Percentiles rank a stretch among this genome's conserved stretches.
These are phyloP conservation scores for Alternaria gansuensis DNA, from an alignment of 2,329 filamentous ascomycete genomes.

Conservation along the genomic window DNA sequence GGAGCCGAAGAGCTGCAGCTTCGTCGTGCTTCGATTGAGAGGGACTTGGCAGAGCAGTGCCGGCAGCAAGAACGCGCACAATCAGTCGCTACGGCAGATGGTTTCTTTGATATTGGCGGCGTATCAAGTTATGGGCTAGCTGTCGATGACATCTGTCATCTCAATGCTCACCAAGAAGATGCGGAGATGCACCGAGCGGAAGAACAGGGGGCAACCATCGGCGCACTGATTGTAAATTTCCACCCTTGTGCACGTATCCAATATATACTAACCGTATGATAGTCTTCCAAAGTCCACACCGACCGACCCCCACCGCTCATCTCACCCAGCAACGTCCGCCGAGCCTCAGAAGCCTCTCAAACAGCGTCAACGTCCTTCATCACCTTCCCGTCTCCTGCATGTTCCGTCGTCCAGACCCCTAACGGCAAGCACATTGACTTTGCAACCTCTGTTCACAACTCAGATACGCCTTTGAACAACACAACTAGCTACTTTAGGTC, in stretches of 20 bases:
- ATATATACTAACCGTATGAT: not conserved
- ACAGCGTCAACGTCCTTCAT: not conserved
- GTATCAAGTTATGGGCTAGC: not conserved
- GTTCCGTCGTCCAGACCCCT: slow-evolving; percentile 2
- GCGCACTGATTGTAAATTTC: not conserved
- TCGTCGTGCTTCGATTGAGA: slow-evolving; percentile 4
- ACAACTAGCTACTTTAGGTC: slow-evolving; percentile 33
- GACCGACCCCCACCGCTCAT: not conserved
- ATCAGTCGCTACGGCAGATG: not conserved
- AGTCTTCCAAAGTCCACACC: not conserved
- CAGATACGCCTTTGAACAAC: slow-evolving; percentile 30
- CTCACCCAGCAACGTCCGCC: not conserved
- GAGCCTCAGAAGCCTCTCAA: slow-evolving; percentile 5
- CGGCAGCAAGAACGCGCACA: not conserved
- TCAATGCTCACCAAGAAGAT: not conserved
- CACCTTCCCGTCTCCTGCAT: not conserved
- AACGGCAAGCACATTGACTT: slow-evolving; percentile 20
- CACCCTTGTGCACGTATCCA: no score
- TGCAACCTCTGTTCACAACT: slow-evolving; percentile 4
- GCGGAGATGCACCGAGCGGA: not conserved
- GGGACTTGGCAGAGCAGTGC: not conserved
- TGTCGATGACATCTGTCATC: not conserved
- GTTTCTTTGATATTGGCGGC: not conserved
- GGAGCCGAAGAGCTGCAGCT: not conserved
- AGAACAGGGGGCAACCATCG: not conserved